phyloP scores from a whole-genome alignment of 2,329 filamentous ascomycete genomes.

The Ophiocordyceps polyrhachis-furcata region DNA sequence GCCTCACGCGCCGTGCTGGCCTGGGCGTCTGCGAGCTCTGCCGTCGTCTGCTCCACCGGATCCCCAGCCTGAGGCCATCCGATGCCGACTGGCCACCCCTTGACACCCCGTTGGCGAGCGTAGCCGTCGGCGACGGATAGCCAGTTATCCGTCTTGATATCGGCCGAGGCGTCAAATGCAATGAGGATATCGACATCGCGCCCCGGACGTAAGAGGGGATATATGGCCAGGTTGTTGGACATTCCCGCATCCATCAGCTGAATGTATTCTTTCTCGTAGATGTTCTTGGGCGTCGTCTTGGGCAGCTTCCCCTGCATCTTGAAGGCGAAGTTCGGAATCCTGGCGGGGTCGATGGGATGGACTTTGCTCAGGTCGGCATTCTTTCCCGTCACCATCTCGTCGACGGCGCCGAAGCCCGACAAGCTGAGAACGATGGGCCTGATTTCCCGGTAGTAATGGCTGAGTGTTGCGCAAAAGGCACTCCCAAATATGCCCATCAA shows the following conservation, averaged over 20 bases:
- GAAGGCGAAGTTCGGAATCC: conserved; percentile 74
- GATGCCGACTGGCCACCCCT: conserved; percentile 87
- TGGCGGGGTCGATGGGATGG: conserved; percentile 83
- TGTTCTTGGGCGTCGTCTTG: conserved; percentile 55
- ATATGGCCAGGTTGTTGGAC: conserved; percentile 95
- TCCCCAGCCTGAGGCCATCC: conserved; percentile 64
- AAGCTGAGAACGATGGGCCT: conserved; percentile 62
- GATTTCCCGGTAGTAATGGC: conserved; percentile 90
- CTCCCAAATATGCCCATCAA: conserved; percentile 92
- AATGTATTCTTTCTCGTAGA: conserved; percentile 52
- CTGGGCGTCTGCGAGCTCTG: conserved; percentile 48
- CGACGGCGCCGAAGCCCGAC: conserved; percentile 56
- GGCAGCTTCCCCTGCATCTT: conserved; percentile 64
- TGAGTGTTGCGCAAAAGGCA: conserved; percentile 87
- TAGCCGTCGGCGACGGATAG: conserved; percentile 88
- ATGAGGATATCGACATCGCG: conserved; percentile 78
- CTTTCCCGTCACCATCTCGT: conserved; percentile 64
- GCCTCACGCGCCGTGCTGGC: conserved; percentile 40
- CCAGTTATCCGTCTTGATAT: conserved; percentile 92
- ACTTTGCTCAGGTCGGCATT: conserved; percentile 78
- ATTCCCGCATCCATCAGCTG: conserved; percentile 94
- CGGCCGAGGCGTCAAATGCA: conserved; percentile 86
- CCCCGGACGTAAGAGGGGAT: conserved; percentile 76
- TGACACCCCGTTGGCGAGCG: conserved; percentile 71
- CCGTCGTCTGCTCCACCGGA: conserved; percentile 36